Percentiles rank a stretch among this genome's conserved stretches.
Evolutionary conservation across 345 rosid species (phyloP).

Genomic region (Barbarea vulgaris): DNA sequence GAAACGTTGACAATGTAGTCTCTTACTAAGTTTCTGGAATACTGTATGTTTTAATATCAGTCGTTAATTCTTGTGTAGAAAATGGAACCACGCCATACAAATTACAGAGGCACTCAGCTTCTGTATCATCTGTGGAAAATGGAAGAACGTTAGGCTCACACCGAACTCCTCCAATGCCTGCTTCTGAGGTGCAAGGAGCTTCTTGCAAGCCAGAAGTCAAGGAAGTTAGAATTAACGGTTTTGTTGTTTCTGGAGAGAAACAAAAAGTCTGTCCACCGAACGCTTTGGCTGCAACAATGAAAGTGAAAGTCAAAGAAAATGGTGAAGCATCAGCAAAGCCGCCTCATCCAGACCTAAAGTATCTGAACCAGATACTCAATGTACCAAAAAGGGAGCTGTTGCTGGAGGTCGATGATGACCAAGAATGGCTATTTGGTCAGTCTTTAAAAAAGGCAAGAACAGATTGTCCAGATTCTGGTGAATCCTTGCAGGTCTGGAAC

Average conservation of each 20-base stretch:
- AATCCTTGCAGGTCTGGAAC: conserved; percentile 60
- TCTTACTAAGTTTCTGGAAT: not conserved
- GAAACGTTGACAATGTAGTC: conserved; percentile 3
- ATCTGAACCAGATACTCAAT: conserved; percentile 50
- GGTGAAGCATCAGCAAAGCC: conserved; percentile 45
- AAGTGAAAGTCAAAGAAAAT: conserved; percentile 38
- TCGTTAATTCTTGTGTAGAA: conserved; percentile 44
- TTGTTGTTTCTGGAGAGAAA: conserved; percentile 33
- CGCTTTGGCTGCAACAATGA: conserved; percentile 30
- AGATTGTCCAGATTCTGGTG: conserved; percentile 29
- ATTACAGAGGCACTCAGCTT: conserved; percentile 44
- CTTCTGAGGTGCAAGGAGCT: conserved; percentile 38
- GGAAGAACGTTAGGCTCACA: conserved; percentile 46
- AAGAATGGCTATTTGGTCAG: conserved; percentile 59
- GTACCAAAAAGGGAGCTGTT: conserved; percentile 57
- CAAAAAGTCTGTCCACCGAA: conserved; percentile 32
- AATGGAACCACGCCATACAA: conserved; percentile 50
- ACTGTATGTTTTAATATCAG: not conserved
- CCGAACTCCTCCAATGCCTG: conserved; percentile 34
- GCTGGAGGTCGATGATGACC: conserved; percentile 44
- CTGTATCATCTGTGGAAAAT: conserved; percentile 44
- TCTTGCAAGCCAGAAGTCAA: conserved; percentile 40
- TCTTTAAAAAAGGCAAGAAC: conserved; percentile 41
- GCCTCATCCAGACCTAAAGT: conserved; percentile 73
- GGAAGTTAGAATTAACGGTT: conserved; percentile 51